Conservation (phyloP, 352 stramenopile species). For the Globisporangium apiculatum region DNA sequence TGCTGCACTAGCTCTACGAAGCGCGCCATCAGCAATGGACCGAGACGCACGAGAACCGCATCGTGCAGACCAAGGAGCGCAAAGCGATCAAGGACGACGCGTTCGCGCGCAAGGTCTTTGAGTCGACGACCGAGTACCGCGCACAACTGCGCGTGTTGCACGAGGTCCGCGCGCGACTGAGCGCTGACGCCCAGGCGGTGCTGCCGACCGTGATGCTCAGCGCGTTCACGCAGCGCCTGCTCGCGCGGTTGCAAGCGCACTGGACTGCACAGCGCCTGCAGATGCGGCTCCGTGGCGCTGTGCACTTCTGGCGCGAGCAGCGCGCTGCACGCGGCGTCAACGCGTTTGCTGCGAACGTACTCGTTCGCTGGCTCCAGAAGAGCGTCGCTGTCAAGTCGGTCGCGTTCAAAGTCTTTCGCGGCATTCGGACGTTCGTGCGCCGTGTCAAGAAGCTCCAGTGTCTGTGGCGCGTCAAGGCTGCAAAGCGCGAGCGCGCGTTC, state of each 20-base stretch:
- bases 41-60: slow-evolving; percentile 24
- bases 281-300: slow-evolving; percentile 26
- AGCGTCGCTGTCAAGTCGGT: slow-evolving; percentile 48
- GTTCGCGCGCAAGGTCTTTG: slow-evolving; percentile 32
- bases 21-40: slow-evolving; percentile 35
- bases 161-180: slow-evolving; percentile 26
- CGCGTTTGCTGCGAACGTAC: slow-evolving; percentile 22
- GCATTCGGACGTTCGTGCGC: slow-evolving; percentile 41
- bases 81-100: slow-evolving; percentile 44
- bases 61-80: slow-evolving; percentile 20
- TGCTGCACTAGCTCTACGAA: slow-evolving; percentile 27
- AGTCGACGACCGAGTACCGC: slow-evolving; percentile 42
- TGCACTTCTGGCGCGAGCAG: slow-evolving; percentile 40
- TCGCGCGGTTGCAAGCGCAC: slow-evolving; percentile 21
- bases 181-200: slow-evolving; percentile 28
- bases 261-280: slow-evolving; percentile 34
- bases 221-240: slow-evolving; percentile 38
- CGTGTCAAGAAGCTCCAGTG: slow-evolving; percentile 44
- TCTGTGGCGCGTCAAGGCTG: slow-evolving; percentile 40
- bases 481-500: slow-evolving; percentile 26
- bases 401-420: slow-evolving; percentile 46
- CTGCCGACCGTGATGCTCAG: slow-evolving; percentile 38
- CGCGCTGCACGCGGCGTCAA: slow-evolving; percentile 26
- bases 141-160: slow-evolving; percentile 31
- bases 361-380: slow-evolving; percentile 61